These are phyloP conservation scores for Colletotrichum filicis DNA, from an alignment of 2,329 filamentous ascomycete genomes.

Conservation along the genomic window DNA sequence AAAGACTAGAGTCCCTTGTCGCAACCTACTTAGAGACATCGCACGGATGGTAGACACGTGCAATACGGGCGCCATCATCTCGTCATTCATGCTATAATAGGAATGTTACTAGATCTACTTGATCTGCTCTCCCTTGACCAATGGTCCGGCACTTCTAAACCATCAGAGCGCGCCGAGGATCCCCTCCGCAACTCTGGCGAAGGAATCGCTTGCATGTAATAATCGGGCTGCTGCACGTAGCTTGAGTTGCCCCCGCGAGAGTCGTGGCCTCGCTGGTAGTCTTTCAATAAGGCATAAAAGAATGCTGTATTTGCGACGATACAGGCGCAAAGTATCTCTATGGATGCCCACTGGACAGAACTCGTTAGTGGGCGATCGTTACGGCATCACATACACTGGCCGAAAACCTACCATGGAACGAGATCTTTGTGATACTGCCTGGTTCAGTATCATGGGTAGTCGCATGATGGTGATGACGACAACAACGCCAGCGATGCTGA, in stretches of 20 bases:
- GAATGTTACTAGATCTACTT: slow-evolving; percentile 21
- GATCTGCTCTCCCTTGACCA: slow-evolving; percentile 18
- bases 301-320: slow-evolving; percentile 45
- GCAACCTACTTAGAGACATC: background rate
- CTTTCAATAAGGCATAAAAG: slow-evolving; percentile 43
- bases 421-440: slow-evolving; percentile 42
- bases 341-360: slow-evolving; percentile 42
- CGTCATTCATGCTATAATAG: slow-evolving; percentile 15
- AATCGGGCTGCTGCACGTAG: slow-evolving; percentile 26
- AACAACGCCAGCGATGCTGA: slow-evolving; percentile 41
- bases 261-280: slow-evolving; percentile 41
- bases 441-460: slow-evolving; percentile 42
- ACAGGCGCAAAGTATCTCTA: slow-evolving; percentile 47
- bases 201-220: slow-evolving; percentile 27
- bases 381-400: background rate
- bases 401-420: slow-evolving; percentile 40
- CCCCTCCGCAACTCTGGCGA: slow-evolving; percentile 15
- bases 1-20: background rate
- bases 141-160: slow-evolving; percentile 6
- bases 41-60: background rate
- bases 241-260: slow-evolving; percentile 14
- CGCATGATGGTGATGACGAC: slow-evolving; percentile 44
- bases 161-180: background rate
- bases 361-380: background rate
- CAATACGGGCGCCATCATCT: background rate